Percentiles rank a stretch among this genome's conserved stretches.
phyloP scores from a whole-genome alignment of 257 asterid genomes.

The Cordia subcordata region DNA sequence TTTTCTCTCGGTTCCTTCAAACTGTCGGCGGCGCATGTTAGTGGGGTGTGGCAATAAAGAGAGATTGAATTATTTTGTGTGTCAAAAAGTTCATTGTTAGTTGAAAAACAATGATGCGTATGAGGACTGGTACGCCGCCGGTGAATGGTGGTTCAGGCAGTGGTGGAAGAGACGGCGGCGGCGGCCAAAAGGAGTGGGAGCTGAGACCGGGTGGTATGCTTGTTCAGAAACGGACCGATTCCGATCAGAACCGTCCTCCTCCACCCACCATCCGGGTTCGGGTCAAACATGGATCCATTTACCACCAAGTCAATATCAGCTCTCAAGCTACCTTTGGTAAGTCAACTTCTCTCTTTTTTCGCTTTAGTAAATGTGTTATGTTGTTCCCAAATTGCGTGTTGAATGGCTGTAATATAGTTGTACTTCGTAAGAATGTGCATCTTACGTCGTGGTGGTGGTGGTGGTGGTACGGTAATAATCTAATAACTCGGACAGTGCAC shows the following conservation, averaged over 20 bases:
- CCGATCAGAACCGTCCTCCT: slow-evolving; percentile 42
- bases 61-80: background rate
- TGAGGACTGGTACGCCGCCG: slow-evolving; percentile 47
- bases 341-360: background rate
- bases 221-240: slow-evolving; percentile 70
- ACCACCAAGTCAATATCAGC: slow-evolving; percentile 66
- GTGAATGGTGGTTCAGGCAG: slow-evolving; percentile 18
- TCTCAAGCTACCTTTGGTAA: slow-evolving; percentile 82
- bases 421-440: too few species aligned
- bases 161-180: slow-evolving; percentile 12
- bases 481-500: too few species aligned
- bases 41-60: too few species aligned
- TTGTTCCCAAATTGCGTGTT: too few species aligned
- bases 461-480: too few species aligned
- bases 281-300: slow-evolving; percentile 69
- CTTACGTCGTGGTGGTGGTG: too few species aligned
- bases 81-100: too few species aligned
- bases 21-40: slow-evolving; percentile 6
- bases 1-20: background rate
- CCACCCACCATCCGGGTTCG: slow-evolving; percentile 80
- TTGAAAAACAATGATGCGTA: slow-evolving; percentile 53
- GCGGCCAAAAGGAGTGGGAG: slow-evolving; percentile 55
- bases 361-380: too few species aligned
- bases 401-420: too few species aligned
- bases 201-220: slow-evolving; percentile 92